Evolutionary conservation across 345 rosid species (phyloP).

Genomic region (Camelina neglecta): DNA sequence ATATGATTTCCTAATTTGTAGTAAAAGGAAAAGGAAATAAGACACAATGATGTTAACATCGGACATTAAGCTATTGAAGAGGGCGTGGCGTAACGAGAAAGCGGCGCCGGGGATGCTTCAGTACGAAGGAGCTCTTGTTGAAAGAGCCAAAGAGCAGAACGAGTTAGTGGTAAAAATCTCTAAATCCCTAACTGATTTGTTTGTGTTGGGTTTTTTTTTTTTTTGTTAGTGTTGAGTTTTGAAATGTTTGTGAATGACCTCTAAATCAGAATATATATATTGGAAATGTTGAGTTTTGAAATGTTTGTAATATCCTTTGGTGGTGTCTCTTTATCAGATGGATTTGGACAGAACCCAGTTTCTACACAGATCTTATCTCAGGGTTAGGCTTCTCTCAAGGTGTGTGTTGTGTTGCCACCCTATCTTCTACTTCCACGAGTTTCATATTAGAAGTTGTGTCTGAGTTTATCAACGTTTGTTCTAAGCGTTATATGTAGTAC

Average conservation of each 20-base stretch:
- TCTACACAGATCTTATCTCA: slow-evolving; percentile 87
- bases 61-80: slow-evolving; percentile 68
- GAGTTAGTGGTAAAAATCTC: background rate
- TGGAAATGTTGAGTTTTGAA: background rate
- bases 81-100: slow-evolving; percentile 93
- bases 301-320: slow-evolving; percentile 51
- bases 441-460: background rate
- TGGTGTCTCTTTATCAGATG: slow-evolving; percentile 85
- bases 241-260: background rate
- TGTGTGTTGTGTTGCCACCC: slow-evolving; percentile 29
- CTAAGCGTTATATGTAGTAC: too few species aligned
- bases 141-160: slow-evolving; percentile 20
- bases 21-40: too few species aligned
- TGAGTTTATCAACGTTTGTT: background rate
- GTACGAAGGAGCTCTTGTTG: slow-evolving; percentile 55
- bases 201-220: too few species aligned
- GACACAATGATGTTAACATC: slow-evolving; percentile 67
- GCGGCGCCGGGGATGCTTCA: slow-evolving; percentile 88
- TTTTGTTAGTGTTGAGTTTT: background rate
- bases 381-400: slow-evolving; percentile 83
- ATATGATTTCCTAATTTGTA: too few species aligned
- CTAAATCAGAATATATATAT: background rate
- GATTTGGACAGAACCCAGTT: slow-evolving; percentile 76
- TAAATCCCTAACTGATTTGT: background rate
- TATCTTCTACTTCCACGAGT: background rate